A percentile compares a stretch with the other conserved stretches of the same genome.
Evolutionary conservation across 352 stramenopile genomes (phyloP).

Genomic region (Phytophthora pseudosyringae): DNA sequence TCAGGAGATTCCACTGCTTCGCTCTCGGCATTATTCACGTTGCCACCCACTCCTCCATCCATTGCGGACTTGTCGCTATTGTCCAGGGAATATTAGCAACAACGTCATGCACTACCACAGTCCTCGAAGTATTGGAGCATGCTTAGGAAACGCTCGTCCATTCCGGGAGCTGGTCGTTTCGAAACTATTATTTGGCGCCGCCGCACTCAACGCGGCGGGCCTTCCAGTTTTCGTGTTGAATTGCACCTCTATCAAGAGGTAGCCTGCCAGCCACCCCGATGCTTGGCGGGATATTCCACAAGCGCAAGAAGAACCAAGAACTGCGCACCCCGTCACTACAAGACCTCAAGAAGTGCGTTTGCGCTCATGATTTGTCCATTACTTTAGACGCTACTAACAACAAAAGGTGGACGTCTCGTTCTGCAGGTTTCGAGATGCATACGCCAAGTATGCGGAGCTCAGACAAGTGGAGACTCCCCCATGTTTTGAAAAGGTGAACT

Average conservation of each 20-base stretch:
- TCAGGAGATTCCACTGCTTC: constrained; percentile 5
- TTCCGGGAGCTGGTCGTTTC: constrained; percentile 36
- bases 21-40: constrained; percentile 8
- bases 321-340: constrained; percentile 76
- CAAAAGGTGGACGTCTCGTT: not conserved
- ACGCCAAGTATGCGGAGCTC: constrained; percentile 63
- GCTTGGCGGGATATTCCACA: constrained; percentile 80
- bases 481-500: constrained; percentile 68
- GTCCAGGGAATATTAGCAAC: constrained; percentile 5
- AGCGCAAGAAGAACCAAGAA: constrained; percentile 82
- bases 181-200: constrained; percentile 30
- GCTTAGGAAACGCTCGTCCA: constrained; percentile 11
- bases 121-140: constrained; percentile 5
- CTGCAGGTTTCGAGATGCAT: constrained; percentile 72
- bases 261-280: constrained; percentile 30
- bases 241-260: not conserved
- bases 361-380: not conserved
- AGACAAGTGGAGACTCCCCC: constrained; percentile 68
- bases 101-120: constrained; percentile 7
- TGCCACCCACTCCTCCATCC: constrained; percentile 5
- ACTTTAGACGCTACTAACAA: not conserved
- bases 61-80: not conserved
- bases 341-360: constrained; percentile 71
- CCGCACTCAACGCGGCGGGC: not conserved
- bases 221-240: constrained; percentile 12